Conservation (phyloP, 306 rosid genomes). For the Senna siamea region DNA sequence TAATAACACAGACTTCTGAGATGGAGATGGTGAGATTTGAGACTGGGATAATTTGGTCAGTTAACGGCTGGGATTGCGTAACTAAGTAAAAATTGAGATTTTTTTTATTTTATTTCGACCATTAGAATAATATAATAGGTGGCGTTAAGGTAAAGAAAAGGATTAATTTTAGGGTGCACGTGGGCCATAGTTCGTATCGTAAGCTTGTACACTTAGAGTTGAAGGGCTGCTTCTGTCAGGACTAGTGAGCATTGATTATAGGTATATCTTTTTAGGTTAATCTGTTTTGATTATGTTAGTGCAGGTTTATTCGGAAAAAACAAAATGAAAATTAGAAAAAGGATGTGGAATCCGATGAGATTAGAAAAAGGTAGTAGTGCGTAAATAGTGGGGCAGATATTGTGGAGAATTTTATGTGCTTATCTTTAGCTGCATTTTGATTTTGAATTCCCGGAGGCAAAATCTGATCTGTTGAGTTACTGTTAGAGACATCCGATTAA, state of each 20-base stretch:
- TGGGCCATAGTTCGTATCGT: neutral
- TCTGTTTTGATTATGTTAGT: too few species aligned
- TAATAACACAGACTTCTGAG: neutral
- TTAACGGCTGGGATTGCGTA: neutral
- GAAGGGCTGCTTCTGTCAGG: neutral
- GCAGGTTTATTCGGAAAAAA: neutral
- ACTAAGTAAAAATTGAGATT: neutral
- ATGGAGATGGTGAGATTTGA: neutral
- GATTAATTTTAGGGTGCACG: conserved; percentile 16
- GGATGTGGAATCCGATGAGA: too few species aligned
- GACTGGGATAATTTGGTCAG: neutral
- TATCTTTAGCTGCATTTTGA: neutral
- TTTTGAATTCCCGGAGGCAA: neutral
- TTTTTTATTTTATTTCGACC: neutral
- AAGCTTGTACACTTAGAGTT: neutral
- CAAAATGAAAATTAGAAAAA: too few species aligned
- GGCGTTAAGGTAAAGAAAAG: too few species aligned
- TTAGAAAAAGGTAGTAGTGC: neutral
- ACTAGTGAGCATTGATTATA: neutral
- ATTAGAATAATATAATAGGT: neutral
- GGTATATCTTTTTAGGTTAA: neutral
- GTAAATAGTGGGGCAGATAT: neutral
- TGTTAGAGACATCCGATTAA: too few species aligned
- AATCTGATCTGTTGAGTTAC: neutral
- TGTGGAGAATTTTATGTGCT: neutral